Evolutionary conservation across 345 rosid genomes (phyloP), one percentile per base, ranked within the genome.

Genomic region (Syzygium grande): DNA sequence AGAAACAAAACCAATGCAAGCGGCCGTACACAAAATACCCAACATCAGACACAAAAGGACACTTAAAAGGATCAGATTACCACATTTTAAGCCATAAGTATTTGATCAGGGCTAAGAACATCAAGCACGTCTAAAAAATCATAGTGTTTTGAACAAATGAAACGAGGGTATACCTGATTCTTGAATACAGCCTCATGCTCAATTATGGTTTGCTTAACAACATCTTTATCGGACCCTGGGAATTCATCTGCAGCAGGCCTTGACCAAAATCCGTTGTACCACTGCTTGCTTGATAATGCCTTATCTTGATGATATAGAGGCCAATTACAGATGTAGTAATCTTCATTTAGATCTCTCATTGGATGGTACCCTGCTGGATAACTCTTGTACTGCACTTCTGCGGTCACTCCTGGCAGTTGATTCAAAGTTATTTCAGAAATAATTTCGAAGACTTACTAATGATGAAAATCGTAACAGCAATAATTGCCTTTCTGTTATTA

Each of bases 111-210:
- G 30, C 53, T 52, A 51, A 61, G 34, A 61, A 61, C 73, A 80
- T 80, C 46, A 25, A 22, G 53, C 52, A 43, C 17, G 17, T 38
- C 65, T 29, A 3, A 30, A 52, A 19, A 58, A 43, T 85, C 51
- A 4, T 21, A 53, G 46, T 53, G 27, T 30, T 85, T 52, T 38
- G 9, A 85, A 55, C 55, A 86, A 86, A 59, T 80, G 27, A 51
- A 61, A 56, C 29, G 15, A 41, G 53, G 16, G 46, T 51, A 23
- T 90, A 97, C 99, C 99, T 97, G 99, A 52, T 93, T 84, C 95
- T 92, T 94, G 87, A 97, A 97, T 43, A 91, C 91, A 43, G 97
- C 94, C 89, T 97, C 99, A 51, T 97, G 99, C 91, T 95, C 93
- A 52, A 97, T 96, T 94, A 97, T 96, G 61, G 92, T 96, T 84